A percentile compares a stretch with the other conserved stretches of the same genome.
phyloP scores from a whole-genome alignment of 495 filamentous ascomycete genomes.

The Aspergillus incahuasiensis region DNA sequence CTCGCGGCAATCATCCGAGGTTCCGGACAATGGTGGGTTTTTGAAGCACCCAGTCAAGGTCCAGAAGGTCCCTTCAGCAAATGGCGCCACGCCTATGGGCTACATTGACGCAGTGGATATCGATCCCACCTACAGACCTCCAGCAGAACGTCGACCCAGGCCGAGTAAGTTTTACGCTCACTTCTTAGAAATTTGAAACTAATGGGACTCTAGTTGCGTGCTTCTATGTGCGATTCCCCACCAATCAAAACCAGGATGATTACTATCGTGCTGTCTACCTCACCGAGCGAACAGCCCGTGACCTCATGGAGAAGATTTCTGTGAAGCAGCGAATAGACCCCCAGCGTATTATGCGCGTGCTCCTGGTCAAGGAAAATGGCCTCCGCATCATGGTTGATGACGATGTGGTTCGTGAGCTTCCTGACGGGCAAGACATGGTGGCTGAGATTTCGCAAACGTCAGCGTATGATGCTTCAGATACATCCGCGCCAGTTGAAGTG shows the following conservation, averaged over 20 bases:
- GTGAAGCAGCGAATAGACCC: conserved; percentile 75
- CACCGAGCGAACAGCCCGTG: conserved; percentile 63
- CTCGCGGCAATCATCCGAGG: conserved; percentile 18
- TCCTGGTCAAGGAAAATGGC: conserved; percentile 67
- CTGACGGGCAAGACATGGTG: conserved; percentile 88
- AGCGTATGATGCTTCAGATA: neutral
- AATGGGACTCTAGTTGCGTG: conserved; percentile 58
- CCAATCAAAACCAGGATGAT: conserved; percentile 50
- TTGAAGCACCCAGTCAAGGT: conserved; percentile 42
- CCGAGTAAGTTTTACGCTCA: conserved; percentile 47
- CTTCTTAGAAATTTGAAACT: neutral
- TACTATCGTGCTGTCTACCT: conserved; percentile 87
- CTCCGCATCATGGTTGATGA: conserved; percentile 86
- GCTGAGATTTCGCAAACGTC: conserved; percentile 24
- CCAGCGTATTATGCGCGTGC: conserved; percentile 57
- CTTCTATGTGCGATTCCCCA: conserved; percentile 70
- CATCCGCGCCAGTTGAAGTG: neutral
- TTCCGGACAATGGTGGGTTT: conserved; percentile 12
- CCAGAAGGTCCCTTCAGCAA: conserved; percentile 36
- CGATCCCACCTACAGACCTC: conserved; percentile 78
- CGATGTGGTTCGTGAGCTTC: conserved; percentile 78
- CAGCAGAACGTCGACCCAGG: conserved; percentile 64
- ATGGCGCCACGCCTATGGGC: conserved; percentile 52
- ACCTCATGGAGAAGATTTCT: conserved; percentile 66
- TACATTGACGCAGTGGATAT: conserved; percentile 93